These are phyloP conservation scores for Paspalum vaginatum DNA, from an alignment of 176 grass and related monocot species.

Conservation along the genomic window DNA sequence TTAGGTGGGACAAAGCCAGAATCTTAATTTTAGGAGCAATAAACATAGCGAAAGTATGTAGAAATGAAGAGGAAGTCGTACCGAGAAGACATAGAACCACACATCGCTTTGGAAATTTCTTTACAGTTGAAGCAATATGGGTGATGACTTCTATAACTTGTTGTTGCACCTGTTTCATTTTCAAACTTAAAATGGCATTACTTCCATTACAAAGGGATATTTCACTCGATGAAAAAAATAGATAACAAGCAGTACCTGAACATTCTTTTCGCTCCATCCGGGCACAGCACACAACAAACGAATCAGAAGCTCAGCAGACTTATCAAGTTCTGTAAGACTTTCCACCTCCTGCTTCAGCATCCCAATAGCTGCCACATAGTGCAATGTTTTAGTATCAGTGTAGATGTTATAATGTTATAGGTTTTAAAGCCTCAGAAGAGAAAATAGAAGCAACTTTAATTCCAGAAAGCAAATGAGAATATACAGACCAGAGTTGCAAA, in stretches of 20 bases:
- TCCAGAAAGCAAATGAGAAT: too few species aligned
- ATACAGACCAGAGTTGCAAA: too few species aligned
- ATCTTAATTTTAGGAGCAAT: background rate
- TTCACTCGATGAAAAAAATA: constrained; percentile 21
- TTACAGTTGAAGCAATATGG: constrained; percentile 78
- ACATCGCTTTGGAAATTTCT: constrained; percentile 88
- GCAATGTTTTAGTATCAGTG: constrained; percentile 24
- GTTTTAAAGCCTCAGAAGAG: background rate
- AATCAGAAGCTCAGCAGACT: constrained; percentile 82
- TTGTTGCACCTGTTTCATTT: constrained; percentile 87
- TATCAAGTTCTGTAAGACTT: constrained; percentile 77
- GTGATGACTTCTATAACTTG: constrained; percentile 93
- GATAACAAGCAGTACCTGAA: constrained; percentile 66
- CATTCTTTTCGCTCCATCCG: constrained; percentile 97
- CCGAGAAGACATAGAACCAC: constrained; percentile 84
- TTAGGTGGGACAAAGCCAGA: background rate
- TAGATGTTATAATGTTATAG: background rate
- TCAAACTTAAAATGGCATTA: constrained; percentile 29
- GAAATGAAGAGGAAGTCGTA: constrained; percentile 44
- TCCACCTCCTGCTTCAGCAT: constrained; percentile 83
- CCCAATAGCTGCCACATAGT: constrained; percentile 71
- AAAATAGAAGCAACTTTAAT: background rate
- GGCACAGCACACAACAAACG: constrained; percentile 92
- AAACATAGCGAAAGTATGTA: constrained; percentile 3
- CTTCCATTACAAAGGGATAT: constrained; percentile 26